Conservation (phyloP, 345 rosid genomes). For the Eucalyptus curtisii region DNA sequence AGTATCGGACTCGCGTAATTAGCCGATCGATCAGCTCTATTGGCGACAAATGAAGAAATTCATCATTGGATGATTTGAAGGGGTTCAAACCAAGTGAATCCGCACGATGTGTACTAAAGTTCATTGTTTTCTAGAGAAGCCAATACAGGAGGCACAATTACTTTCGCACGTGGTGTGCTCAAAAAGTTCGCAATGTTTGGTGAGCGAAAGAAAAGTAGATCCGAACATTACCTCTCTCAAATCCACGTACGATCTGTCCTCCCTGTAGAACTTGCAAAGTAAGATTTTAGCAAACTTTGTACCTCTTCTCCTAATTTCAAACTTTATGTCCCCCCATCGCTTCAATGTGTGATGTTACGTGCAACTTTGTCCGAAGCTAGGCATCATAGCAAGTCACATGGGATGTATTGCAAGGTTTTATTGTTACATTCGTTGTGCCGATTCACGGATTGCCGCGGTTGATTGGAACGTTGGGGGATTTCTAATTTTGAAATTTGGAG, state of each 20-base stretch:
- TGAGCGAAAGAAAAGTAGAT: neutral
- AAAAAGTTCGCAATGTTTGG: neutral
- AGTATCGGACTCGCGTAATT: no score
- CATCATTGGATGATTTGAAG: no score
- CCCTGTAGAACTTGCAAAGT: neutral
- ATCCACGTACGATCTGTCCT: neutral
- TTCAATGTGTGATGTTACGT: neutral
- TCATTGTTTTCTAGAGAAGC: neutral
- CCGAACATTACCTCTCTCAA: neutral
- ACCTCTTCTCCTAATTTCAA: neutral
- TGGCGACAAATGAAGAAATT: no score
- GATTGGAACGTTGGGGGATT: neutral
- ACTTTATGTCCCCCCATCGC: neutral
- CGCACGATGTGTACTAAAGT: neutral
- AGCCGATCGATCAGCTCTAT: no score
- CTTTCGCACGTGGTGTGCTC: neutral
- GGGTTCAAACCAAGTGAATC: neutral
- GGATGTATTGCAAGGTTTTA: neutral
- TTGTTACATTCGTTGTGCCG: neutral
- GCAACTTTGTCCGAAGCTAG: neutral
- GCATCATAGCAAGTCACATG: neutral
- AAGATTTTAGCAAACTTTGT: neutral
- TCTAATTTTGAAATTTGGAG: neutral
- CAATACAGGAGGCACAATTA: neutral
- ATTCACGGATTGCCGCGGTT: neutral